Evolutionary conservation across 1,139 yeast genomes (phyloP).

Genomic region (Williopsis jadinii): DNA sequence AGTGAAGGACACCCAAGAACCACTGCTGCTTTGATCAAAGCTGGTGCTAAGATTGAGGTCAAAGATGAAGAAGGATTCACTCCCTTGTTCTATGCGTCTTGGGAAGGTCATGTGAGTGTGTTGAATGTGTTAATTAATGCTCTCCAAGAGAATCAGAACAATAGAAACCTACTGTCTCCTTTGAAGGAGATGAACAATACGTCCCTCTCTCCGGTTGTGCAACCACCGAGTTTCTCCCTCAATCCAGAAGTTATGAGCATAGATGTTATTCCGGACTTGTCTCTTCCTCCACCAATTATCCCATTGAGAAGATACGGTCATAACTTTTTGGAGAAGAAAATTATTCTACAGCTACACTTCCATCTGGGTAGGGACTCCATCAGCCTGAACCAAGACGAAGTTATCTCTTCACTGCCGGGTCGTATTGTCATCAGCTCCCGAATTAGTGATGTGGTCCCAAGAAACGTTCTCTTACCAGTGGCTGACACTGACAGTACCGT

Average conservation of each 20-base stretch:
- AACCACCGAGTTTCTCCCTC: slow-evolving; percentile 17
- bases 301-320: slow-evolving; percentile 94
- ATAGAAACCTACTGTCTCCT: slow-evolving; percentile 17
- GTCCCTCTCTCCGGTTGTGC: slow-evolving; percentile 7
- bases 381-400: slow-evolving; percentile 46
- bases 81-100: slow-evolving; percentile 84
- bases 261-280: slow-evolving; percentile 82
- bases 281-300: slow-evolving; percentile 91
- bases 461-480: slow-evolving; percentile 75
- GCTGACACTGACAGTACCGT: slow-evolving; percentile 66
- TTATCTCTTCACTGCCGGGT: slow-evolving; percentile 43
- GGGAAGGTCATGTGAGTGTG: slow-evolving; percentile 86
- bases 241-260: slow-evolving; percentile 29
- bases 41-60: slow-evolving; percentile 64
- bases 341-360: slow-evolving; percentile 68
- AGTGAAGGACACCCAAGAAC: slow-evolving; percentile 75
- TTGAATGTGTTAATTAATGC: slow-evolving; percentile 54
- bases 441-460: slow-evolving; percentile 71
- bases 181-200: slow-evolving; percentile 14
- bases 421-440: slow-evolving; percentile 71
- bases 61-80: slow-evolving; percentile 81
- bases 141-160: slow-evolving; percentile 12
- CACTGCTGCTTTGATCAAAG: slow-evolving; percentile 61
- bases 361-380: slow-evolving; percentile 47
- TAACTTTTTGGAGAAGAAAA: slow-evolving; percentile 85